These are phyloP conservation scores for Echinochloa phyllopogon DNA, from an alignment of 176 grass and related monocot genomes.

Conservation along the genomic window DNA sequence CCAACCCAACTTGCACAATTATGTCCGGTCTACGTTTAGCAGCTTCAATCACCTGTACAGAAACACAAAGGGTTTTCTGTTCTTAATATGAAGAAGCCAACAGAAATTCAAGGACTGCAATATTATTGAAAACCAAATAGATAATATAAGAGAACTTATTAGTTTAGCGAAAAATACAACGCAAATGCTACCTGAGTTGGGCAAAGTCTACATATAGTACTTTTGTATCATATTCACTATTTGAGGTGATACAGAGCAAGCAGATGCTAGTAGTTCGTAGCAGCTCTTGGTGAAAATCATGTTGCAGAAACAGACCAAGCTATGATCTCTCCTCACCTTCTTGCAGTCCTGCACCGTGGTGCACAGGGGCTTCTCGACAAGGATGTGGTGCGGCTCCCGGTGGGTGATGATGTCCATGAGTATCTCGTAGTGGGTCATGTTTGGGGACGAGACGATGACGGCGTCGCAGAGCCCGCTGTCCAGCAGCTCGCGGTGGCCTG, in stretches of 20 bases:
- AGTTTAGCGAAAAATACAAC: not conserved
- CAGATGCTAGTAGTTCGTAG: not conserved
- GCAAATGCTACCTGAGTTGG: not conserved
- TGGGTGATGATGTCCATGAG: constrained; percentile 80
- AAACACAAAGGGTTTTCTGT: not conserved
- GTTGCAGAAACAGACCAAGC: not conserved
- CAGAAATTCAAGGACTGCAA: not conserved
- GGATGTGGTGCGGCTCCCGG: constrained; percentile 67
- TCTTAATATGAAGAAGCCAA: constrained; percentile 18
- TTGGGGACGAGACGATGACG: constrained; percentile 78
- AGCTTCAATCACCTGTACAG: constrained; percentile 66
- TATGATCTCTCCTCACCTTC: constrained; percentile 48
- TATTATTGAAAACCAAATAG: not conserved
- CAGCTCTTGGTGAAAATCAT: not conserved
- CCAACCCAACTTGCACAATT: constrained; percentile 90
- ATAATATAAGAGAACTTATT: not conserved
- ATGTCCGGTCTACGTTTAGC: constrained; percentile 71
- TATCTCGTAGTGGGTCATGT: constrained; percentile 93
- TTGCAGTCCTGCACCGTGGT: constrained; percentile 78
- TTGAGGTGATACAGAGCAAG: not conserved
- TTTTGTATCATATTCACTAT: not conserved
- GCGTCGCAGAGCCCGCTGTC: constrained; percentile 83
- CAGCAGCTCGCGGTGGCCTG: constrained; percentile 75
- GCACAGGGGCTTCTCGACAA: constrained; percentile 95
- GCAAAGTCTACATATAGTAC: not conserved